Evolutionary conservation across 2,329 filamentous ascomycete species (phyloP).

Genomic region (Incumbomyces delicatus): DNA sequence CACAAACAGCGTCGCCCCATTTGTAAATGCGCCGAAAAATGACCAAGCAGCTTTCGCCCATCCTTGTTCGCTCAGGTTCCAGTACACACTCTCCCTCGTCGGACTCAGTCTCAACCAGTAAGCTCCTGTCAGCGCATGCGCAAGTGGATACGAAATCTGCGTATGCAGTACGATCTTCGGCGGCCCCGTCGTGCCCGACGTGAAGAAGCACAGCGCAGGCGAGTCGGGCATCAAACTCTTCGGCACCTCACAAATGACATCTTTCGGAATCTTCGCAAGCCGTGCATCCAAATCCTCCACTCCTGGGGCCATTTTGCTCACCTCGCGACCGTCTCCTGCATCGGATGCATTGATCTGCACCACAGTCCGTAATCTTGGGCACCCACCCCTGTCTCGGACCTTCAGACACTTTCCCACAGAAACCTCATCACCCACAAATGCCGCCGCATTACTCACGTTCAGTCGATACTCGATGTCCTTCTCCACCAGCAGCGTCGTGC

Average conservation of each 20-base stretch:
- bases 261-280: conserved; percentile 20
- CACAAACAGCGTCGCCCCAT: conserved; percentile 32
- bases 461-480: conserved; percentile 33
- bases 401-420: conserved; percentile 27
- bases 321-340: neutral
- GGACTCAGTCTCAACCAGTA: conserved; percentile 29
- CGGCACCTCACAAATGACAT: conserved; percentile 14
- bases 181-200: conserved; percentile 31
- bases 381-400: conserved; percentile 18
- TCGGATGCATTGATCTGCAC: conserved; percentile 26
- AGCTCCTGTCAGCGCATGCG: conserved; percentile 30
- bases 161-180: conserved; percentile 35
- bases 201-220: conserved; percentile 32
- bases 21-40: conserved; percentile 33
- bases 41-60: conserved; percentile 36
- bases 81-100: conserved; percentile 25
- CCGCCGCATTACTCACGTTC: conserved; percentile 25
- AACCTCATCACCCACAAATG: conserved; percentile 30
- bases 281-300: conserved; percentile 22
- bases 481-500: conserved; percentile 29
- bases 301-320: conserved; percentile 14
- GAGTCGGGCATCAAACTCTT: conserved; percentile 21
- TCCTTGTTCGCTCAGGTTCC: conserved; percentile 34
- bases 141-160: conserved; percentile 33
- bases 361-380: conserved; percentile 27